Evolutionary conservation across 768 basidiomycete genomes (phyloP).

Genomic region (Sporobolomyces roseus): DNA sequence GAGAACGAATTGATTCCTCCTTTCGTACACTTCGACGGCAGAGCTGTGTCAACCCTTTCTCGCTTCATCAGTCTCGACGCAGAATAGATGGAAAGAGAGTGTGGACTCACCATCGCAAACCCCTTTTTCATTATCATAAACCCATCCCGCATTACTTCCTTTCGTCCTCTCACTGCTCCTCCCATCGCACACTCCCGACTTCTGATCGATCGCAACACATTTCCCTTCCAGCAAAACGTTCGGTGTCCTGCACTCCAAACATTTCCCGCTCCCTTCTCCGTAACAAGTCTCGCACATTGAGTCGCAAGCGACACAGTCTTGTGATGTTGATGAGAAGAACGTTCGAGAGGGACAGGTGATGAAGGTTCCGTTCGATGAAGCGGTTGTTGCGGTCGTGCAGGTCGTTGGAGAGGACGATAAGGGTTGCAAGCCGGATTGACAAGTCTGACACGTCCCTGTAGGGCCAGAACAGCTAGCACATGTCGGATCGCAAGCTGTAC

Average conservation of each 20-base stretch:
- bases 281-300: constrained; percentile 58
- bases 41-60: constrained; percentile 54
- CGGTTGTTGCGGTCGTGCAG: constrained; percentile 51
- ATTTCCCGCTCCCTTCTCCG: constrained; percentile 65
- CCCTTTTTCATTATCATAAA: constrained; percentile 76
- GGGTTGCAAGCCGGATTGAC: constrained; percentile 66
- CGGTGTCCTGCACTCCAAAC: constrained; percentile 64
- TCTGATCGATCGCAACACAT: constrained; percentile 63
- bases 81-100: too few species aligned
- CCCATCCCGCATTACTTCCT: constrained; percentile 49
- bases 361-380: constrained; percentile 53
- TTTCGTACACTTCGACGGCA: constrained; percentile 74
- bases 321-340: constrained; percentile 53
- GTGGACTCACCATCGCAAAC: constrained; percentile 75
- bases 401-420: constrained; percentile 63
- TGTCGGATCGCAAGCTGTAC: constrained; percentile 65
- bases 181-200: constrained; percentile 62
- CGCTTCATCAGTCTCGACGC: background rate
- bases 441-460: constrained; percentile 67
- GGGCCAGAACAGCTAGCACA: constrained; percentile 62
- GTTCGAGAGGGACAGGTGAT: constrained; percentile 65
- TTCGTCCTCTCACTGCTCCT: constrained; percentile 48
- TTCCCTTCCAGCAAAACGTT: constrained; percentile 63
- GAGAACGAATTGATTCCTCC: constrained; percentile 72
- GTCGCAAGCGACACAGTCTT: constrained; percentile 56